These are phyloP conservation scores for Stentor roeselii DNA, from an alignment of 73 alveolate genomes.

Conservation along the genomic window DNA sequence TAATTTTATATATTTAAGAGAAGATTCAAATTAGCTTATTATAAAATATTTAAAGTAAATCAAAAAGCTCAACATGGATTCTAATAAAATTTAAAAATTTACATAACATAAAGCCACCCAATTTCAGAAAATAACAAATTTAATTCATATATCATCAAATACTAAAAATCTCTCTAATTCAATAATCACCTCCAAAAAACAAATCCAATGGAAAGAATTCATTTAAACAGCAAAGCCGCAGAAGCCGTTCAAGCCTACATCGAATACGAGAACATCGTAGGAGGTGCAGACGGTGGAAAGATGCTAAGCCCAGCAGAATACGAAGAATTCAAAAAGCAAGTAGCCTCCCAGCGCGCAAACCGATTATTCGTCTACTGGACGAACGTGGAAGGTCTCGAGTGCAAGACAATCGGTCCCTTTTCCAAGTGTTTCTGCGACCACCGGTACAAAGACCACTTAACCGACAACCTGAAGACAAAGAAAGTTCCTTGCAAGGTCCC, in stretches of 20 bases:
- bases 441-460: conserved; percentile 90
- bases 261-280: conserved; percentile 89
- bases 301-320: conserved; percentile 84
- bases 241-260: conserved; percentile 88
- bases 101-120: no score
- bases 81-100: no score
- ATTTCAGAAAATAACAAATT: no score
- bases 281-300: conserved; percentile 92
- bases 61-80: no score
- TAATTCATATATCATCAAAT: no score
- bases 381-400: conserved; percentile 80
- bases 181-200: no score
- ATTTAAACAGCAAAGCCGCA: conserved; percentile 67
- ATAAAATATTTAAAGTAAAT: no score
- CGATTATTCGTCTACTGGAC: conserved; percentile 89
- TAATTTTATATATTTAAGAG: no score
- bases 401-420: conserved; percentile 94
- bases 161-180: no score
- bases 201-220: conserved; percentile 75
- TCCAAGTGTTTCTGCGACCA: conserved; percentile 97
- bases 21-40: no score
- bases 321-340: conserved; percentile 88
- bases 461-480: conserved; percentile 71
- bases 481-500: conserved; percentile 84
- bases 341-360: conserved; percentile 67